These are phyloP conservation scores for Chaetothyriales sp. DNA, from an alignment of 2,329 filamentous ascomycete species.

Conservation along the genomic window DNA sequence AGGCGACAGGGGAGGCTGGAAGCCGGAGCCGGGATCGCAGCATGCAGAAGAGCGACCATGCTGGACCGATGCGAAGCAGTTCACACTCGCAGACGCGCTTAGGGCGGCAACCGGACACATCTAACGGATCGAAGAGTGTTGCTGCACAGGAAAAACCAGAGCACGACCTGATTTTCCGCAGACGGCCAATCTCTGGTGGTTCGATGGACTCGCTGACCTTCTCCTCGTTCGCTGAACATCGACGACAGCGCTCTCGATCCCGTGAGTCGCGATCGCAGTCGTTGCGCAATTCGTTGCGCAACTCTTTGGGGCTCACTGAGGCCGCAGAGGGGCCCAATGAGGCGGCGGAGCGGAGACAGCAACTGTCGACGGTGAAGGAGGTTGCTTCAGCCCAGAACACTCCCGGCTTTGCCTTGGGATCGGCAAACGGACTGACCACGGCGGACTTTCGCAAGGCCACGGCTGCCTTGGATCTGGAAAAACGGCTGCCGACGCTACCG, in stretches of 20 bases:
- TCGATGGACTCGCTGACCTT: not conserved
- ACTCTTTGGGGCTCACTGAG: constrained; percentile 19
- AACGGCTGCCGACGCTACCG: constrained; percentile 31
- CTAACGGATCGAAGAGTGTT: not conserved
- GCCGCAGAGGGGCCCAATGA: constrained; percentile 1
- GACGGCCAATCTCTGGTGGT: not conserved
- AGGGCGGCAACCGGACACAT: not conserved
- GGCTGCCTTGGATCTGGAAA: constrained; percentile 20
- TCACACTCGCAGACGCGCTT: not conserved
- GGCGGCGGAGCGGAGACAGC: constrained; percentile 2
- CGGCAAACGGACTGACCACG: constrained; percentile 10
- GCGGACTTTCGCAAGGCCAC: constrained; percentile 2
- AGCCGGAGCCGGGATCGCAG: not conserved
- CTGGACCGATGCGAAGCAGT: not conserved
- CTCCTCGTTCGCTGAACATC: constrained; percentile 25
- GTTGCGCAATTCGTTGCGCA: constrained; percentile 18
- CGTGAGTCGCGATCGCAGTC: constrained; percentile 19
- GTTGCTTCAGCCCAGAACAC: constrained; percentile 14
- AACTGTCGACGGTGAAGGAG: constrained; percentile 16
- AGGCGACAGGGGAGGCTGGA: constrained; percentile 2
- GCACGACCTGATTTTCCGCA: not conserved
- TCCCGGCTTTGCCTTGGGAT: constrained; percentile 15
- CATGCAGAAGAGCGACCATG: not conserved
- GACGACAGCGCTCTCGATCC: constrained; percentile 21
- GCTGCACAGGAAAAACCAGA: not conserved